Evolutionary conservation across 2,329 filamentous ascomycete genomes (phyloP).

Genomic region (Colletotrichum siamense): DNA sequence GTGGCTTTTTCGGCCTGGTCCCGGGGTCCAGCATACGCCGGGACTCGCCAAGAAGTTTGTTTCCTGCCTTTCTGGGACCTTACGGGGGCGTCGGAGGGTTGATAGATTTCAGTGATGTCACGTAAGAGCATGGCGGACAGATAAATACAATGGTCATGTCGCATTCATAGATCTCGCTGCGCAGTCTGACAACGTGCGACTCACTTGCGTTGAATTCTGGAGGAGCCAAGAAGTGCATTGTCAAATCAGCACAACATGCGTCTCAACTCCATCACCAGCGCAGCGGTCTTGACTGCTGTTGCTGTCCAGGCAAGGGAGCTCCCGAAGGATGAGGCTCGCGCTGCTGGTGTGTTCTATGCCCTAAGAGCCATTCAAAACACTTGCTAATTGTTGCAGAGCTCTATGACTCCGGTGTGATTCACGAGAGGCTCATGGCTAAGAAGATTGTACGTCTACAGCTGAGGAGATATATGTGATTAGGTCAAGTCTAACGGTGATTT

Average conservation of each 20-base stretch:
- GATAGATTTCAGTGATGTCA: not conserved
- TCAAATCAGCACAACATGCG: conserved; percentile 16
- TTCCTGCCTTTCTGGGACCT: conserved; percentile 17
- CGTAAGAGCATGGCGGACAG: not conserved
- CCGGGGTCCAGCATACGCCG: not conserved
- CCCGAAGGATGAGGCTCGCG: conserved; percentile 24
- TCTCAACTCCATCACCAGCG: conserved; percentile 18
- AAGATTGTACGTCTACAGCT: conserved; percentile 14
- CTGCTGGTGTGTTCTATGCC: conserved; percentile 2
- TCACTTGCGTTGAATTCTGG: not conserved
- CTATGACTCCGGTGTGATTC: conserved; percentile 27
- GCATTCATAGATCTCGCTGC: not conserved
- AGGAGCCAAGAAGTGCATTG: not conserved
- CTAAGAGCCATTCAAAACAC: fast-evolving
- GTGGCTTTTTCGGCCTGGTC: not conserved
- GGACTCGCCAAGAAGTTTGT: not conserved
- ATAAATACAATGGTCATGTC: not conserved
- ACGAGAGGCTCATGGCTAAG: conserved; percentile 25
- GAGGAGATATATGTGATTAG: fast-evolving
- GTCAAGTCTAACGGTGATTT: not conserved
- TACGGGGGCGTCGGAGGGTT: not conserved
- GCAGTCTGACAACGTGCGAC: not conserved
- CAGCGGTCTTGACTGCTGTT: conserved; percentile 16
- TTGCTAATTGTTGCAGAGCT: conserved; percentile 16
- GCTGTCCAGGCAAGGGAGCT: conserved; percentile 22